Evolutionary conservation across 345 rosid species (phyloP).

Genomic region (Populus simonii): DNA sequence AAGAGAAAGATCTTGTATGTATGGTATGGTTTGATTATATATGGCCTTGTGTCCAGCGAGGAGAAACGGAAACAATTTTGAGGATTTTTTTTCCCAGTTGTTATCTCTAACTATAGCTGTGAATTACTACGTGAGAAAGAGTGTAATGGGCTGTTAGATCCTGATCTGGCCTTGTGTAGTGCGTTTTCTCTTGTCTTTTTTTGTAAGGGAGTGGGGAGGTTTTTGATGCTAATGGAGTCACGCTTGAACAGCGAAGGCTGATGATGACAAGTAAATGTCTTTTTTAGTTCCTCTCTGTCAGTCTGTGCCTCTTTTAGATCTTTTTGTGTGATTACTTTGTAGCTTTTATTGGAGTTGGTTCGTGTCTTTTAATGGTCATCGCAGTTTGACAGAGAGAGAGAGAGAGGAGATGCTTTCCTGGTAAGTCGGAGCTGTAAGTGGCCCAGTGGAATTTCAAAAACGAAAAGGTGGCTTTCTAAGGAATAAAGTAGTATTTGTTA

Average conservation of each 20-base stretch:
- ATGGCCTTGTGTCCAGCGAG: background rate
- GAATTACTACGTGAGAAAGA: background rate
- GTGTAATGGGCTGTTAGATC: background rate
- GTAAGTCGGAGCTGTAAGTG: background rate
- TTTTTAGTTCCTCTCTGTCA: background rate
- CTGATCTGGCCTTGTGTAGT: background rate
- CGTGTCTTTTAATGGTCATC: background rate
- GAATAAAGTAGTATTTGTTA: no score
- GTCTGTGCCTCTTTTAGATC: background rate
- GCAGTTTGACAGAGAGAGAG: background rate
- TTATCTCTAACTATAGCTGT: background rate
- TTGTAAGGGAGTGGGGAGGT: background rate
- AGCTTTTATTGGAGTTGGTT: background rate
- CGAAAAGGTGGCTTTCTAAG: background rate
- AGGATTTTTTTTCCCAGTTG: background rate
- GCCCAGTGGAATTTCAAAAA: background rate
- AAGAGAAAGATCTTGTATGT: background rate
- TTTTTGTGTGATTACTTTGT: background rate
- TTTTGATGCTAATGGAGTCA: background rate
- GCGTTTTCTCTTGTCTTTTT: background rate
- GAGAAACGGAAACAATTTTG: background rate
- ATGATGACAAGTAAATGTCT: background rate
- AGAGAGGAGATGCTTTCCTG: background rate
- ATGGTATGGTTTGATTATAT: background rate
- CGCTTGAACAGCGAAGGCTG: background rate